Conservation (phyloP, 306 rosid genomes). For the Comarum palustre region DNA sequence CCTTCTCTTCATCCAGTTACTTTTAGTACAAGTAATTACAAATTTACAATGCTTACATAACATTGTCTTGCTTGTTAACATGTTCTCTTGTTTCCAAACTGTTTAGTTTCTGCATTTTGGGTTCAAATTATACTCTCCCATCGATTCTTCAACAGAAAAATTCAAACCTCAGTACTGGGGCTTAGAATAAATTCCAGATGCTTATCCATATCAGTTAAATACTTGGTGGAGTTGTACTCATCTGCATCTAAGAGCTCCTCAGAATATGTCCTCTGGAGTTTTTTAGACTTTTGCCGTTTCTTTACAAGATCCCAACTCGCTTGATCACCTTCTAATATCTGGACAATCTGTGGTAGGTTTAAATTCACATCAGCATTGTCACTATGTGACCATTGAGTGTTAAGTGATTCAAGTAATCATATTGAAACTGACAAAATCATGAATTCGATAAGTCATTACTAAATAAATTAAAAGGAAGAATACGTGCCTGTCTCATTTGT, state of each 20-base stretch:
- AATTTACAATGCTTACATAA: background rate
- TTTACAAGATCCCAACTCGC: constrained; percentile 29
- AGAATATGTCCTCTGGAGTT: constrained; percentile 65
- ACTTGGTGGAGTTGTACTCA: constrained; percentile 77
- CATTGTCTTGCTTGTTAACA: background rate
- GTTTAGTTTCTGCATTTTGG: background rate
- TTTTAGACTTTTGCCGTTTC: constrained; percentile 50
- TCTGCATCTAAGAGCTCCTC: constrained; percentile 80
- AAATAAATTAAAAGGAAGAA: background rate
- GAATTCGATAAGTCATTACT: background rate
- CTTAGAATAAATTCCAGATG: constrained; percentile 55
- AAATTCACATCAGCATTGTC: background rate
- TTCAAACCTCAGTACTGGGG: constrained; percentile 22
- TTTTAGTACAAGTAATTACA: background rate
- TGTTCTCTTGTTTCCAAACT: background rate
- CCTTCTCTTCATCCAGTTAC: background rate
- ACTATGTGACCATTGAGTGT: background rate
- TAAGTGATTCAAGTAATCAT: background rate
- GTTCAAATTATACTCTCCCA: background rate
- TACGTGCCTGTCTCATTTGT: constrained; percentile 70
- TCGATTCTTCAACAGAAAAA: background rate
- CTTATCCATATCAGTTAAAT: constrained; percentile 46
- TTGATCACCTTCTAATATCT: constrained; percentile 55
- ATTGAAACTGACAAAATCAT: background rate
- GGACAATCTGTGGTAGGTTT: constrained; percentile 48